A percentile compares a stretch with the other conserved stretches of the same genome.
These are phyloP conservation scores for Helotiales sp. DNA, from an alignment of 2,329 filamentous ascomycete genomes.

Conservation along the genomic window DNA sequence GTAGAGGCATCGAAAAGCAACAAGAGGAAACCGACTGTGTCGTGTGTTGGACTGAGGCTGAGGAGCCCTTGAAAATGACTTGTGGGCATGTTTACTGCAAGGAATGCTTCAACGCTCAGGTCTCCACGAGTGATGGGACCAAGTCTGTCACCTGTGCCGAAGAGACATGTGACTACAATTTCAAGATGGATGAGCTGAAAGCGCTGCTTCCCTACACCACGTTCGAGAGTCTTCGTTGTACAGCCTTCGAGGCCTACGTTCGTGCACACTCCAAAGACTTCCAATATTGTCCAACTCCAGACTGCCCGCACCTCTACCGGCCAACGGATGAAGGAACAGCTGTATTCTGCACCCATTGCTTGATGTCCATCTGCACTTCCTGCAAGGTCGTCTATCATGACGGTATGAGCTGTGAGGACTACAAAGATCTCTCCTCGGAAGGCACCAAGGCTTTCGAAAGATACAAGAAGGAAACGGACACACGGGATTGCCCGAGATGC, in stretches of 20 bases:
- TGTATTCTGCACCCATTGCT: constrained; percentile 24
- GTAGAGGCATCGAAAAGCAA: not conserved
- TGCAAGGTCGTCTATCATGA: constrained; percentile 26
- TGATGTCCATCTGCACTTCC: constrained; percentile 24
- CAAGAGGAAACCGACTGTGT: constrained; percentile 37
- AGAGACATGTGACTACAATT: not conserved
- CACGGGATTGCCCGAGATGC: constrained; percentile 49
- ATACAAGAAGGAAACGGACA: constrained; percentile 45
- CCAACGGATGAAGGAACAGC: not conserved
- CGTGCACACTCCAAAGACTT: constrained; percentile 20
- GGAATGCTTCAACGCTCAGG: constrained; percentile 48
- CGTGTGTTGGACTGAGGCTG: constrained; percentile 47
- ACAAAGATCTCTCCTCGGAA: constrained; percentile 20
- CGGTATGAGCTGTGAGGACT: constrained; percentile 29
- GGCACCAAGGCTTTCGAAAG: constrained; percentile 23
- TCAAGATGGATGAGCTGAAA: not conserved
- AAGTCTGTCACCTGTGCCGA: not conserved
- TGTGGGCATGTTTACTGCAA: constrained; percentile 52
- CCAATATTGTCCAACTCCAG: constrained; percentile 21
- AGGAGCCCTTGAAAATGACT: constrained; percentile 44
- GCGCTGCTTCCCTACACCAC: constrained; percentile 7
- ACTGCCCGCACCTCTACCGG: constrained; percentile 24
- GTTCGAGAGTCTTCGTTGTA: constrained; percentile 23
- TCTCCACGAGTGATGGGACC: constrained; percentile 31
- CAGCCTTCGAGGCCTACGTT: constrained; percentile 22